A percentile compares a stretch with the other conserved stretches of the same genome.
These are phyloP conservation scores for Irpex sp. DNA, from an alignment of 1,284 basidiomycete species.

Conservation along the genomic window DNA sequence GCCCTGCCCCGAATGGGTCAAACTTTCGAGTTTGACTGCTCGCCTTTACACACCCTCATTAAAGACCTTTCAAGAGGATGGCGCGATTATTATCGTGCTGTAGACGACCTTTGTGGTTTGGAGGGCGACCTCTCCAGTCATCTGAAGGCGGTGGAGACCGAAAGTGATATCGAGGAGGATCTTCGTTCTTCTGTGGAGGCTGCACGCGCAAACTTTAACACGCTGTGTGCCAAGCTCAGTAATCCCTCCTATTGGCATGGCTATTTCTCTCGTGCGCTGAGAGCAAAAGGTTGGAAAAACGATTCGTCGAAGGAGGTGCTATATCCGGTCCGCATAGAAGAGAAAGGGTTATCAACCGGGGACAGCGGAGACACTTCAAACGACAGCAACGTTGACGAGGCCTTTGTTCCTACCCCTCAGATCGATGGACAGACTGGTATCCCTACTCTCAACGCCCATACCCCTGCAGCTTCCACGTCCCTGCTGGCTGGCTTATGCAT, in stretches of 20 bases:
- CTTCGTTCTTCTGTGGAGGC: background rate
- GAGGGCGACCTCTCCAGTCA: no score
- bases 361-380: no score
- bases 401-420: no score
- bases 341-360: background rate
- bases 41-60: no score
- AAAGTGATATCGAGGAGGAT: background rate
- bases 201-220: background rate
- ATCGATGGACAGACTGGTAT: no score
- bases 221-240: background rate
- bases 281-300: background rate
- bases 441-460: no score
- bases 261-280: background rate
- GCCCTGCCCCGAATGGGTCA: background rate
- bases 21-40: background rate
- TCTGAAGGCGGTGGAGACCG: background rate
- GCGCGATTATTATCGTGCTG: no score
- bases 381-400: no score
- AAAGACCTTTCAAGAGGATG: no score
- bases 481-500: no score
- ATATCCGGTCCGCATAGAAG: background rate
- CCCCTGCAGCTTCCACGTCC: no score
- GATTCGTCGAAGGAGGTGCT: background rate
- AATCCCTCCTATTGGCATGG: background rate
- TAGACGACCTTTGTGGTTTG: no score